Conservation (phyloP, 2,329 filamentous ascomycete species). For the Epichloe scottii region DNA sequence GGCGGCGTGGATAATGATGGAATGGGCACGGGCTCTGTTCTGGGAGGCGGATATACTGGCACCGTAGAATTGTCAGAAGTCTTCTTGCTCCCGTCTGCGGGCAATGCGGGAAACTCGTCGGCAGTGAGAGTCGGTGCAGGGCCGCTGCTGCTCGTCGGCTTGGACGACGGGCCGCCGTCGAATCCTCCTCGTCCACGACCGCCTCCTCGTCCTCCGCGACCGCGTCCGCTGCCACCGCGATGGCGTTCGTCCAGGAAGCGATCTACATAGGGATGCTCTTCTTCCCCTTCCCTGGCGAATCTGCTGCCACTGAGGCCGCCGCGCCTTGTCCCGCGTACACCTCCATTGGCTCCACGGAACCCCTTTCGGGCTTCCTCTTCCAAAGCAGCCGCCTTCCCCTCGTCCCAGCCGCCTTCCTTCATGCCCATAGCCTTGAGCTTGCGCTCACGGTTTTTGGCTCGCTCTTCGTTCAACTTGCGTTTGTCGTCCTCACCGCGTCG, state of each 20-base stretch:
- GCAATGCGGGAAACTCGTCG: constrained; percentile 26
- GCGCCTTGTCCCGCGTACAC: constrained; percentile 25
- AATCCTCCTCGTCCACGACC: constrained; percentile 17
- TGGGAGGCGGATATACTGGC: constrained; percentile 1
- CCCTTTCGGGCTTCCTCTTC: constrained; percentile 27
- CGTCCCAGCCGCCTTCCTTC: constrained; percentile 45
- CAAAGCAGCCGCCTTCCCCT: constrained; percentile 36
- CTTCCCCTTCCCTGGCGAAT: constrained; percentile 25
- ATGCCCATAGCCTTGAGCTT: constrained; percentile 46
- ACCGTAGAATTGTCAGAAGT: constrained; percentile 7
- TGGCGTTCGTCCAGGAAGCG: constrained; percentile 24
- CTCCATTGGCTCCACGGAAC: constrained; percentile 32
- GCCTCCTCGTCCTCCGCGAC: constrained; percentile 20
- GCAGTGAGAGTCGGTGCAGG: constrained; percentile 13
- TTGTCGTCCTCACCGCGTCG: constrained; percentile 39
- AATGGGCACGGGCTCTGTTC: not conserved
- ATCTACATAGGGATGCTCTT: constrained; percentile 21
- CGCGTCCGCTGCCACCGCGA: constrained; percentile 20
- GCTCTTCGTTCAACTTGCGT: constrained; percentile 43
- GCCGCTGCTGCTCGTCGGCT: constrained; percentile 3
- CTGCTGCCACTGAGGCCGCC: constrained; percentile 29
- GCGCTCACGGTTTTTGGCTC: constrained; percentile 45
- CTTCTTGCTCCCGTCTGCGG: constrained; percentile 15
- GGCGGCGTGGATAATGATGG: constrained; percentile 16
- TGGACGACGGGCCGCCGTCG: constrained; percentile 8